Base-by-base conservation (phyloP, 2,329 filamentous ascomycete genomes). In the Fusarium tricinctum region DNA sequence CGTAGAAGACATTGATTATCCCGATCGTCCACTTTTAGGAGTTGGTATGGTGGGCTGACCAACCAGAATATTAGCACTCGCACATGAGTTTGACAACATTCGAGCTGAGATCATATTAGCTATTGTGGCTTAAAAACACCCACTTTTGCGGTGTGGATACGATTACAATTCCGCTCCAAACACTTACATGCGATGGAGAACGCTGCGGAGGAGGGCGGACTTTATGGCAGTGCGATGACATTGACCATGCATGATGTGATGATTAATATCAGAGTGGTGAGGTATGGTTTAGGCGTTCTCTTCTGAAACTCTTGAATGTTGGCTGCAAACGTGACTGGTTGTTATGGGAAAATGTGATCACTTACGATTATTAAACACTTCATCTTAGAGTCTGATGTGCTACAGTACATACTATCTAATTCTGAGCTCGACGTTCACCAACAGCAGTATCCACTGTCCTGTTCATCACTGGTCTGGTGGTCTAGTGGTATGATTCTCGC, bases 401-500 rank as follows among this genome's bases (percentile, higher is more conserved):
- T 13, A 3, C 13, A 12, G 9, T 30, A 30, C 28, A 19, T 53
- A 53, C 0, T 5, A 3, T 2, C 3, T 4, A 28, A 47, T 22
- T 47, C 0, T 13, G 1, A 47, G 10, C n/a, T 8, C 13, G 28
- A 8, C 22, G 20, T 43, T 46, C 57, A 67, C 43, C 22, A 52
- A 42, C 39, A 50, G 51, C 20, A 47, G 13, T 48, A 32, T 19
- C 22, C 22, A 46, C 20, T 38, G 56, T 19, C 43, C 19, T 49
- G 39, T 45, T 28, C 4, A 8, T 56, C 47, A 20, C 15, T 39
- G 81, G 80, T 81, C 80, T 81, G 80, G 78, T 88, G 85, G 85
- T 87, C 86, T 88, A 88, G 86, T 85, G 87, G 86, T 89, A 89
- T 89, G 86, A 89, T 89, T 89, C 86, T 88, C 86, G 87, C 87